These are phyloP conservation scores for Jaapia argillacea DNA, from an alignment of 768 basidiomycete genomes.

Conservation along the genomic window DNA sequence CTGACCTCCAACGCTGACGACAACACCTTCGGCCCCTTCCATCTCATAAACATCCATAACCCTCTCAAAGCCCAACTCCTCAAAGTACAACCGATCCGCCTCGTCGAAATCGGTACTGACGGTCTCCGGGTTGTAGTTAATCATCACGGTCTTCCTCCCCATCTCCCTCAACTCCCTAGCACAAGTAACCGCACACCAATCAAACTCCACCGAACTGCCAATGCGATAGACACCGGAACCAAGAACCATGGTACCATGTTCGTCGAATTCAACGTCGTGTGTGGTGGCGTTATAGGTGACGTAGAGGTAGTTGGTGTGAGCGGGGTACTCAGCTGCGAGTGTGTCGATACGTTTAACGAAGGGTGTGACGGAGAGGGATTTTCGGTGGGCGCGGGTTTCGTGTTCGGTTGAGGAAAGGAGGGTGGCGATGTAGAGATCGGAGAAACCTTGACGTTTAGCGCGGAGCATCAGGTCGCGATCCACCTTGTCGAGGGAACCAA, in stretches of 20 bases:
- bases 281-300: slow-evolving; percentile 97
- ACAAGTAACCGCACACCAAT: slow-evolving; percentile 99
- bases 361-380: slow-evolving; percentile 81
- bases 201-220: slow-evolving; percentile 97
- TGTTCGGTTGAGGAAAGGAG: slow-evolving; percentile 68
- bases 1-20: slow-evolving; percentile 94
- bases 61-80: slow-evolving; percentile 94
- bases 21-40: slow-evolving; percentile 84
- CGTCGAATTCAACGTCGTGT: slow-evolving; percentile 92
- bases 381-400: slow-evolving; percentile 74
- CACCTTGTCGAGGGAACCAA: slow-evolving; percentile 59
- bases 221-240: slow-evolving; percentile 98
- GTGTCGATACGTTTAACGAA: slow-evolving; percentile 99
- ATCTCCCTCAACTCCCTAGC: slow-evolving; percentile 85
- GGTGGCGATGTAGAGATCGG: slow-evolving; percentile 86
- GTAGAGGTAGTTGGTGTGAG: slow-evolving; percentile 98
- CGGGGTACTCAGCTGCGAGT: slow-evolving; percentile 96
- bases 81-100: slow-evolving; percentile 98
- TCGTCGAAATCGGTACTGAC: slow-evolving; percentile 99
- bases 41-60: slow-evolving; percentile 99
- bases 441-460: slow-evolving; percentile 93
- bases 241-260: slow-evolving; percentile 98
- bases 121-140: slow-evolving; percentile 99
- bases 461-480: slow-evolving; percentile 70
- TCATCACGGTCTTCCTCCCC: slow-evolving; percentile 95